Evolutionary conservation across 2,329 filamentous ascomycete genomes (phyloP).

Genomic region (Colletotrichum gigasporum): DNA sequence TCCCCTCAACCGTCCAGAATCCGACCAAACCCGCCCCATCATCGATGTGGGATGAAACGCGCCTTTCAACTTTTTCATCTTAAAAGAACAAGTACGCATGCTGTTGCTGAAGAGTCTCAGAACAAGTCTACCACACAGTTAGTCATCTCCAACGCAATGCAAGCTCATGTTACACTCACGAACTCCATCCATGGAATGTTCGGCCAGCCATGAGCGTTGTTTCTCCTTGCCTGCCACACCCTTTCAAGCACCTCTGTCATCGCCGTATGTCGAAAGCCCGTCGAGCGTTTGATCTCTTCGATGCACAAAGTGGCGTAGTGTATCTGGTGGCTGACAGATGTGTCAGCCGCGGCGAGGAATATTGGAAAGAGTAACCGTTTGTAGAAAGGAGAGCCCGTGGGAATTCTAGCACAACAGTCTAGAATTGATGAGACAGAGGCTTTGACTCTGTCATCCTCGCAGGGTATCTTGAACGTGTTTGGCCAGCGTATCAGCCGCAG

Average conservation of each 20-base stretch:
- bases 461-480: conserved; percentile 36
- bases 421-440: conserved; percentile 37
- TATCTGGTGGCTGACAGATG: conserved; percentile 35
- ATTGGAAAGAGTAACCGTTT: conserved; percentile 40
- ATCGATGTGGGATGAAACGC: not conserved
- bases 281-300: conserved; percentile 36
- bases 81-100: conserved; percentile 31
- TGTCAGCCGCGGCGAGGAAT: conserved; percentile 39
- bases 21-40: not conserved
- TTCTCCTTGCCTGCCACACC: conserved; percentile 36
- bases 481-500: conserved; percentile 39
- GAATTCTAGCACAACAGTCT: conserved; percentile 36
- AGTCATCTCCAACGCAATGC: no score
- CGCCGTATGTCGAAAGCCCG: conserved; percentile 36
- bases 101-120: conserved; percentile 12
- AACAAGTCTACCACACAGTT: conserved; percentile 18
- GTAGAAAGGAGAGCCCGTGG: conserved; percentile 36
- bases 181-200: conserved; percentile 42
- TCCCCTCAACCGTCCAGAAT: not conserved
- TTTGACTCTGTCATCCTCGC: conserved; percentile 35
- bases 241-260: conserved; percentile 38
- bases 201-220: conserved; percentile 27
- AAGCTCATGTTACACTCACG: no score
- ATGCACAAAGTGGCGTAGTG: conserved; percentile 38
- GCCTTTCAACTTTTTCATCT: not conserved